These are phyloP conservation scores for Thermomucor indicae-seudaticae DNA, from an alignment of 371 early-diverging fungal genomes.

Conservation along the genomic window DNA sequence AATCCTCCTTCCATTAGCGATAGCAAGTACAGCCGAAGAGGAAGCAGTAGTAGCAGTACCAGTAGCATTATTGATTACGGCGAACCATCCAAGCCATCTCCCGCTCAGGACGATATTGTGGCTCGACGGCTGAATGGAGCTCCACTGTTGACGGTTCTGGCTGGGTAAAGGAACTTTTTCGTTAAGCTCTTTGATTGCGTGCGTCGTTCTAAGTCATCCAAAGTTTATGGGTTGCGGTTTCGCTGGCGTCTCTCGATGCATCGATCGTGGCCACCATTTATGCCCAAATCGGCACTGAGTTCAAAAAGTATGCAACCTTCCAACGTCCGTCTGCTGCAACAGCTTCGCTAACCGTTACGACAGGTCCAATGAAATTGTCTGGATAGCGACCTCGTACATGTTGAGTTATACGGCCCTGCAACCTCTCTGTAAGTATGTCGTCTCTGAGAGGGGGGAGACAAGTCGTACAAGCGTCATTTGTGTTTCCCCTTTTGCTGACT, in stretches of 20 bases:
- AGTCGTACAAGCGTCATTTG: too few relatives aligned
- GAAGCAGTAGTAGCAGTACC: not conserved
- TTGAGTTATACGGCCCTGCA: conserved; percentile 74
- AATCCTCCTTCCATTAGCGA: conserved; percentile 14
- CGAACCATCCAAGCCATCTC: conserved; percentile 1
- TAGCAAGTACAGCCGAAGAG: not conserved
- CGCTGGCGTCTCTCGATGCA: conserved; percentile 72
- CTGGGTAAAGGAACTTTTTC: conserved; percentile 17
- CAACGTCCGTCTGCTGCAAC: not conserved
- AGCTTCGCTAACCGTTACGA: not conserved
- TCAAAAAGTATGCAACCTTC: conserved; percentile 42
- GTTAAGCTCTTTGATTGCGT: not conserved
- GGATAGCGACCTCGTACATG: conserved; percentile 76
- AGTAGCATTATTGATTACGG: not conserved
- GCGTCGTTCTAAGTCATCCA: not conserved
- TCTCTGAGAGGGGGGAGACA: too few relatives aligned
- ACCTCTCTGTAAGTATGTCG: conserved; percentile 59
- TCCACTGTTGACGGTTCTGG: conserved; percentile 25
- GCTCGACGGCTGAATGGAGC: conserved; percentile 35
- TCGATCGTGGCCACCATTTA: conserved; percentile 82
- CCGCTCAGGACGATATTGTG: conserved; percentile 21
- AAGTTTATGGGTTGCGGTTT: conserved; percentile 45
- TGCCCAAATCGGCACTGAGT: conserved; percentile 72
- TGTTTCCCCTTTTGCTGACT: too few relatives aligned
- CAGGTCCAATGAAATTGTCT: conserved; percentile 55